phyloP scores from a whole-genome alignment of 2,329 filamentous ascomycete genomes.

The Lithohypha guttulata region DNA sequence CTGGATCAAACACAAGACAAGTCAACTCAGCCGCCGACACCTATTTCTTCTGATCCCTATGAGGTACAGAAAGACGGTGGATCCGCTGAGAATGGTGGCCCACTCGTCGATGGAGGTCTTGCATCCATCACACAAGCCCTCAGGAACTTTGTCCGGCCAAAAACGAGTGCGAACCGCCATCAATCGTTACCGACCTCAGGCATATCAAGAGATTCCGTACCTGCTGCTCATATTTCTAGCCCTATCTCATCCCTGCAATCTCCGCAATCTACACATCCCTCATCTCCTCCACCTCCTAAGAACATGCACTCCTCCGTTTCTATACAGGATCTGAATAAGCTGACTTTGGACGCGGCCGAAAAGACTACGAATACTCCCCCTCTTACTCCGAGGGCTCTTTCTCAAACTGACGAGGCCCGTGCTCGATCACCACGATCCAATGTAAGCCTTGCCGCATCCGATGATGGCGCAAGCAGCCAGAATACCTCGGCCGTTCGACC shows the following conservation, averaged over 20 bases:
- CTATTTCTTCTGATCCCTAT: conserved; percentile 33
- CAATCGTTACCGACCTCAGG: conserved; percentile 50
- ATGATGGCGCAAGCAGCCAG: conserved; percentile 9
- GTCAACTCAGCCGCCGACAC: conserved; percentile 33
- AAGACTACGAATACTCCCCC: conserved; percentile 96
- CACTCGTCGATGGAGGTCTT: conserved; percentile 29
- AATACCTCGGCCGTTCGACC: conserved; percentile 16
- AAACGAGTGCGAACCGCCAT: conserved; percentile 31
- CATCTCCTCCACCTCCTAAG: conserved; percentile 36
- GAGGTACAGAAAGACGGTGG: conserved; percentile 35
- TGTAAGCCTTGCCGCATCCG: conserved; percentile 20
- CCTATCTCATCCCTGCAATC: conserved; percentile 47
- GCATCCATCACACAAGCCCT: conserved; percentile 34
- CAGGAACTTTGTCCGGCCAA: conserved; percentile 35
- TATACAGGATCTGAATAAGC: conserved; percentile 46
- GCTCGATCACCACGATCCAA: conserved; percentile 19
- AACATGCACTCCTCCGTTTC: conserved; percentile 32
- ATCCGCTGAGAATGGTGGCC: conserved; percentile 30
- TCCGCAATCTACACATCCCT: conserved; percentile 39
- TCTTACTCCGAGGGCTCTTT: conserved; percentile 80
- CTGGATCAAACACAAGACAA: conserved; percentile 21
- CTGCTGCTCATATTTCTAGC: conserved; percentile 59
- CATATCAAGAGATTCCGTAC: conserved; percentile 53
- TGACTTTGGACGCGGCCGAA: conserved; percentile 68
- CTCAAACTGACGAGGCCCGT: conserved; percentile 43